phyloP scores from a whole-genome alignment of 768 basidiomycete species.

The Rhodotorula taiwanensis region DNA sequence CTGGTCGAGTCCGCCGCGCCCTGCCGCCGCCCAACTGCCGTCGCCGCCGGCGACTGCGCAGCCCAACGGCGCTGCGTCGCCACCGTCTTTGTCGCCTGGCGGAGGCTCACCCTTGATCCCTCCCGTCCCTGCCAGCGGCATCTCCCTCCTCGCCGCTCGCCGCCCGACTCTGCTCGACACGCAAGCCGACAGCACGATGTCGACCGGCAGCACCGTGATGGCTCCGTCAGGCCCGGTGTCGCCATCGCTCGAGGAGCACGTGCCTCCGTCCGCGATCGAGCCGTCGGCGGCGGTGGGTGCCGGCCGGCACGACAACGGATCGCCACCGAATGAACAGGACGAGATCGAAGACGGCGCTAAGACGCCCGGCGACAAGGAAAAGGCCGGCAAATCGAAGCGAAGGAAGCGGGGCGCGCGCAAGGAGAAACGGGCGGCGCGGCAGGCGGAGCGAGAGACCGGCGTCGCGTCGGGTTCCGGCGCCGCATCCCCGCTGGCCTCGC shows the following conservation, averaged over 20 bases:
- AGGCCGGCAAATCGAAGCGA: slow-evolving; percentile 17
- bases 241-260: neutral
- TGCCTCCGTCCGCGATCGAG: neutral
- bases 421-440: slow-evolving; percentile 30
- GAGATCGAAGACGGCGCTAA: neutral
- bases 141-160: slow-evolving; percentile 10
- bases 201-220: neutral
- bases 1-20: slow-evolving; percentile 10
- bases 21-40: slow-evolving; percentile 1
- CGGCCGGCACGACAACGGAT: too few species aligned
- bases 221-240: neutral
- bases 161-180: neutral
- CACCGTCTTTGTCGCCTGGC: neutral
- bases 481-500: neutral
- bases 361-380: slow-evolving; percentile 1
- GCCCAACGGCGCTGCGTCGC: neutral
- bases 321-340: neutral
- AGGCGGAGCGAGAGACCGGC: slow-evolving; percentile 4
- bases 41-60: neutral
- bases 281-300: too few species aligned
- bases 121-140: neutral
- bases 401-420: slow-evolving; percentile 33
- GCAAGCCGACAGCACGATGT: neutral
- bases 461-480: neutral
- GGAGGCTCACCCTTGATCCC: neutral